Percentiles rank a stretch among this genome's conserved stretches.
phyloP scores from a whole-genome alignment of 805 yeast genomes.

The Candida arabinofermentans region DNA sequence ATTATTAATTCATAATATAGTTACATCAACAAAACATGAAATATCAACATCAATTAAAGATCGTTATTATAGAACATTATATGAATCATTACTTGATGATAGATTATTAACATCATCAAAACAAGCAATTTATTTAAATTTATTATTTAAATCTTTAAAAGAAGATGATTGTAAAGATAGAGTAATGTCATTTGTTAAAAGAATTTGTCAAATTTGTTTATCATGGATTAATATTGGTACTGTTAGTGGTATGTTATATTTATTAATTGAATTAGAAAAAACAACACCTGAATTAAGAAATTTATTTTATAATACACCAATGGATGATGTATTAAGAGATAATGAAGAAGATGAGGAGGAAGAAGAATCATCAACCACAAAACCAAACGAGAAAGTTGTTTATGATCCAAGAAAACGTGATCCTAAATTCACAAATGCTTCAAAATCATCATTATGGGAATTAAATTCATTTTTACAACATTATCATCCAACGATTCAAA shows the following conservation, averaged over 20 bases:
- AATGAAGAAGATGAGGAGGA: slow-evolving; percentile 29
- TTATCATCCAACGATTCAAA: slow-evolving; percentile 87
- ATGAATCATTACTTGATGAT: slow-evolving; percentile 83
- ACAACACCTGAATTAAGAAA: slow-evolving; percentile 63
- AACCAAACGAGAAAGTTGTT: slow-evolving; percentile 8
- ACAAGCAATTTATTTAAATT: slow-evolving; percentile 85
- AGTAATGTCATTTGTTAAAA: slow-evolving; percentile 84
- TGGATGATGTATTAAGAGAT: slow-evolving; percentile 42
- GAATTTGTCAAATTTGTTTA: slow-evolving; percentile 79
- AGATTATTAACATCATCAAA: slow-evolving; percentile 84
- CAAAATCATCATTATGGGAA: slow-evolving; percentile 84
- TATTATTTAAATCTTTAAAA: slow-evolving; percentile 79
- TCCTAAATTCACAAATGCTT: slow-evolving; percentile 88
- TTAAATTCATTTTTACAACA: slow-evolving; percentile 66
- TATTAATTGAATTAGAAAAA: slow-evolving; percentile 66
- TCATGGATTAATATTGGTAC: slow-evolving; percentile 90
- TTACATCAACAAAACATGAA: slow-evolving; percentile 42
- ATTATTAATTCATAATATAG: slow-evolving; percentile 77
- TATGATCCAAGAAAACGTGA: slow-evolving; percentile 91
- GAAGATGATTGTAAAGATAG: slow-evolving; percentile 60
- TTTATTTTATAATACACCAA: slow-evolving; percentile 51
- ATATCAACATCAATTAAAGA: slow-evolving; percentile 33
- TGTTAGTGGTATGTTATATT: slow-evolving; percentile 73
- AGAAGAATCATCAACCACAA: slow-evolving; percentile 8
- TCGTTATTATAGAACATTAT: slow-evolving; percentile 81